Percentiles rank a stretch among this genome's conserved stretches.
These are phyloP conservation scores for Chlamydomonas sp. DNA, from an alignment of 139 green algal species.

Conservation along the genomic window DNA sequence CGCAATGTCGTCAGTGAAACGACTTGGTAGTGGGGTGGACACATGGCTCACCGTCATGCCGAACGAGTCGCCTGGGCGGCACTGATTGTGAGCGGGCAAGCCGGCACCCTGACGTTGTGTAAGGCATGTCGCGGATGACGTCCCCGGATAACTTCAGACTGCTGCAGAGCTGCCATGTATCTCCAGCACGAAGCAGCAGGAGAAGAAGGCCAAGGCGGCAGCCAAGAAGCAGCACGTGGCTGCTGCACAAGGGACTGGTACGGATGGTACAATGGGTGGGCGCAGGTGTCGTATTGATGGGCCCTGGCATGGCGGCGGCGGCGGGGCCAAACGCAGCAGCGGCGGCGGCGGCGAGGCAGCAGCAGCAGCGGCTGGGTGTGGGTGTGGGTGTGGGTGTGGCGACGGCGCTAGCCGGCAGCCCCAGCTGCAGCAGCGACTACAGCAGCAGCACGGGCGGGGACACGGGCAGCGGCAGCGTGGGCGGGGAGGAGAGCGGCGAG, in stretches of 20 bases:
- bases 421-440: conserved; percentile 19
- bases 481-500: background rate
- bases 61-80: too few species aligned
- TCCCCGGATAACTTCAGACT: too few species aligned
- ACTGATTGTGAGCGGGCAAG: too few species aligned
- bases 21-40: too few species aligned
- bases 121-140: too few species aligned
- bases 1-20: too few species aligned
- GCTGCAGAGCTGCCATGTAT: too few species aligned
- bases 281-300: too few species aligned
- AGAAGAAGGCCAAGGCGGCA: background rate
- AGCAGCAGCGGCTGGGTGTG: background rate
- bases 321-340: background rate
- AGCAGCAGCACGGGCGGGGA: conserved; percentile 5
- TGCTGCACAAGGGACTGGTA: background rate
- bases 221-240: background rate
- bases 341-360: background rate
- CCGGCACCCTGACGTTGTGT: too few species aligned
- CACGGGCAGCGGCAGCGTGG: background rate
- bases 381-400: background rate
- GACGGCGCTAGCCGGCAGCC: background rate
- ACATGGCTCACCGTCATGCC: too few species aligned
- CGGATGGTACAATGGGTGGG: background rate
- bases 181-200: conserved; percentile 7
- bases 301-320: too few species aligned